Evolutionary conservation across 805 yeast species (phyloP).

Genomic region (Cyberlindnera nakhonratchasimensis): DNA sequence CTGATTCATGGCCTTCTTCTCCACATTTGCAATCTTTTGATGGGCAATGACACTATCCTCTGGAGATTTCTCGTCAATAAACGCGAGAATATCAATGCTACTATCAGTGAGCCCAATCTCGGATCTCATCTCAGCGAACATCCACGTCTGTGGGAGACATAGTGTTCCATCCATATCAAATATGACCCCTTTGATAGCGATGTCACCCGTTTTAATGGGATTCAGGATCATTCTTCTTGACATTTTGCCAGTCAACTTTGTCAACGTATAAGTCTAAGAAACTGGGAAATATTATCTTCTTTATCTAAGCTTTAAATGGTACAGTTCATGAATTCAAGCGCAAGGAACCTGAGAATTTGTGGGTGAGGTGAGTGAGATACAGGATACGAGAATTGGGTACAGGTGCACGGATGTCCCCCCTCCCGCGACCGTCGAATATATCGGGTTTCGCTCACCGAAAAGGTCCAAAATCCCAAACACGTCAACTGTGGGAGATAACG

Average conservation of each 20-base stretch:
- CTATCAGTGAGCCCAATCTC: conserved; percentile 48
- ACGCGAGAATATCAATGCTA: conserved; percentile 49
- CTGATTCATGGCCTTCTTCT: conserved; percentile 55
- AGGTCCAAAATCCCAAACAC: too few species aligned
- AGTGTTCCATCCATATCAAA: conserved; percentile 84
- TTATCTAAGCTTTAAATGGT: too few species aligned
- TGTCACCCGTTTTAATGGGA: conserved; percentile 25
- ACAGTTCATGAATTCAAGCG: too few species aligned
- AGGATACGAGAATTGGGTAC: too few species aligned
- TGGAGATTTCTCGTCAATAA: conserved; percentile 42
- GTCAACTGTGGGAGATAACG: too few species aligned
- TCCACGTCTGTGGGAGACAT: conserved; percentile 61
- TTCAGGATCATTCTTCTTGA: conserved; percentile 24
- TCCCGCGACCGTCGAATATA: too few species aligned
- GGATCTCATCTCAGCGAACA: conserved; percentile 57
- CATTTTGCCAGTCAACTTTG: not conserved
- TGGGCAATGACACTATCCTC: conserved; percentile 43
- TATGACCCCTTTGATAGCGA: conserved; percentile 47
- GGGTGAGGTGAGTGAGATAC: too few species aligned
- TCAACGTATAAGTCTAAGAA: not conserved
- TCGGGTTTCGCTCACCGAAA: too few species aligned
- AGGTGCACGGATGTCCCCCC: too few species aligned
- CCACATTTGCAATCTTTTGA: conserved; percentile 47
- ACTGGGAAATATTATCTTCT: too few species aligned
- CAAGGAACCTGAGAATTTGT: too few species aligned